Evolutionary conservation across 2,329 filamentous ascomycete genomes (phyloP), one percentile per base, ranked within the genome.

Genomic region (Calonectria fujianensis): DNA sequence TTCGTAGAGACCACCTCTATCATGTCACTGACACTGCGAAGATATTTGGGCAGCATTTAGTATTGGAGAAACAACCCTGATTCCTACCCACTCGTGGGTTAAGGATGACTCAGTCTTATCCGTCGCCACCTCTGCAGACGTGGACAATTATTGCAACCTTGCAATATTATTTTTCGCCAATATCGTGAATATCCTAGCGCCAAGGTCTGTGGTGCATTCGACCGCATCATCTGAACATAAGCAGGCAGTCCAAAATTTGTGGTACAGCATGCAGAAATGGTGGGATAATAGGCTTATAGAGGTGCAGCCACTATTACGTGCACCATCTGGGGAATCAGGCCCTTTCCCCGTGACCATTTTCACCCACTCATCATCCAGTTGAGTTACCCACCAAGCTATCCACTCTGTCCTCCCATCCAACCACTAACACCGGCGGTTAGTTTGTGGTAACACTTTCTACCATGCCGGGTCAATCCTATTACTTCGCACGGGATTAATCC

Each of bases 21-120:
- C 16, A n/a, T 4, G 6, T n/a, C 5, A 16, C 54, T 61, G 13
- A 61, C n/a, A 8, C 6, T 39, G 2, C 4, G 41, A 39, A 61
- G 57, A 61, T 41, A 61, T 61, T 2, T 61, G 57, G 57, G 57
- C 57, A 1, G 57, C 57, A 18, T 61, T 61, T 14, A 61, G 29
- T 3, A 61, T 61, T 29, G 57, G 57, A 39, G 57, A 61, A 16
- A 61, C 35, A 4, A 61, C 57, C 4, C 16, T 61, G 13, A 61
- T 61, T 9, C 57, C 57, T 7, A 61, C 57, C 3, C n/a, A 61
- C 35, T 61, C 57, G 2, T 61, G 57, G 57, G 35, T 61, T 1
- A 61, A 18, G 16, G 57, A 61, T 9, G 57, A 61, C 8, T 27
- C 20, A 29, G 5, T 41, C 2, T 18, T n/a, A 3, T 41, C 57